phyloP scores from a whole-genome alignment of 75 land plant species.

The Cunninghamia lanceolata region DNA sequence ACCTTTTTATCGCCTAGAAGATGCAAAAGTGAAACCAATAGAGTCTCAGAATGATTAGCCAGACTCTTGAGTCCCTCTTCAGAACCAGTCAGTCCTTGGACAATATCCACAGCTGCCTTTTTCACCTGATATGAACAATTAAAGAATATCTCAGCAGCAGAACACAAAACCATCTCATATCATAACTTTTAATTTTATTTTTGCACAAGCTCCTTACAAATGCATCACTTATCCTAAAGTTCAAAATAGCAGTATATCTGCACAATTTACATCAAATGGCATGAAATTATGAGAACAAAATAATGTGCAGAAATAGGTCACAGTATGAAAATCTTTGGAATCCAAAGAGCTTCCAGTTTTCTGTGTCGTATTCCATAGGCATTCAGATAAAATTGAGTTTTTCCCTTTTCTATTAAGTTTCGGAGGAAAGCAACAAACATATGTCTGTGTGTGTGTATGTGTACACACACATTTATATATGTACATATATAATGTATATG shows the following conservation, averaged over 20 bases:
- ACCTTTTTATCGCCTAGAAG: constrained; percentile 58
- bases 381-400: background rate
- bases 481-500: too few species aligned
- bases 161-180: background rate
- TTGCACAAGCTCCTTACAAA: background rate
- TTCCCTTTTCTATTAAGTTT: background rate
- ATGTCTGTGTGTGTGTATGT: background rate
- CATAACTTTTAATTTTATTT: background rate
- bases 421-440: background rate
- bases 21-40: constrained; percentile 47
- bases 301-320: background rate
- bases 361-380: background rate
- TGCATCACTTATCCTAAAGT: background rate
- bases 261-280: background rate
- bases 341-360: background rate
- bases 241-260: background rate
- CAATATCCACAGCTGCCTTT: constrained; percentile 84
- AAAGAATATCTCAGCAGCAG: background rate
- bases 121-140: constrained; percentile 38
- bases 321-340: background rate
- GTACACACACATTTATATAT: too few species aligned
- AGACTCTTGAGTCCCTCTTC: constrained; percentile 67
- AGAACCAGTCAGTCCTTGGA: constrained; percentile 80
- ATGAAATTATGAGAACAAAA: background rate
- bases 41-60: constrained; percentile 19